These are phyloP conservation scores for Rubia balearica DNA, from an alignment of 305 asterid species.

Conservation along the genomic window DNA sequence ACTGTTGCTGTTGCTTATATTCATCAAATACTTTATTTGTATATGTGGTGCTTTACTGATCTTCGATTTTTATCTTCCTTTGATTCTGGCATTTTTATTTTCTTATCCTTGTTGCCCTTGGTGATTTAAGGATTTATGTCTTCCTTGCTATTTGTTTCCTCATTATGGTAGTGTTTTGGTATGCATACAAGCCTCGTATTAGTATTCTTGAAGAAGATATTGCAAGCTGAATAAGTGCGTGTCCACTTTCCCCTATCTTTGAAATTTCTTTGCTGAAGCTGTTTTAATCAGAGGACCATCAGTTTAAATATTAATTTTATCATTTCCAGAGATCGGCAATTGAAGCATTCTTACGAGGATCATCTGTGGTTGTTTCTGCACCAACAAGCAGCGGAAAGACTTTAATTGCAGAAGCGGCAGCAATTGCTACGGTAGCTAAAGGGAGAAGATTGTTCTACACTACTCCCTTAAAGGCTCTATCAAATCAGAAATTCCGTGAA, in stretches of 20 bases:
- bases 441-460: constrained; percentile 92
- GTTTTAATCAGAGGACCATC: neutral
- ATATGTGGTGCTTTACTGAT: neutral
- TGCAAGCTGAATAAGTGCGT: neutral
- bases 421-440: constrained; percentile 81
- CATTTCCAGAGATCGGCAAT: constrained; percentile 52
- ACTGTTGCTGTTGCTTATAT: neutral
- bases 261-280: neutral
- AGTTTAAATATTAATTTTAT: neutral
- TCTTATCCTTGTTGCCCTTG: neutral
- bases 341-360: constrained; percentile 86
- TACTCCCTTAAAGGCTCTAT: constrained; percentile 93
- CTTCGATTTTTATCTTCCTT: neutral
- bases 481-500: constrained; percentile 97
- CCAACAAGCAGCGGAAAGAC: constrained; percentile 99
- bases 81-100: neutral
- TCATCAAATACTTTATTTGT: neutral
- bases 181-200: neutral
- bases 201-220: neutral
- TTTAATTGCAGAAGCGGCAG: constrained; percentile 97
- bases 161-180: neutral
- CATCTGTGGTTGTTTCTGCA: constrained; percentile 96
- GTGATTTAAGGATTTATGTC: neutral
- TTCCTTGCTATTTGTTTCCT: neutral
- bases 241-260: neutral